Evolutionary conservation across 1,284 basidiomycete species (phyloP), one percentile per base, ranked within the genome.

Genomic region (Ustanciosporium gigantosporum): DNA sequence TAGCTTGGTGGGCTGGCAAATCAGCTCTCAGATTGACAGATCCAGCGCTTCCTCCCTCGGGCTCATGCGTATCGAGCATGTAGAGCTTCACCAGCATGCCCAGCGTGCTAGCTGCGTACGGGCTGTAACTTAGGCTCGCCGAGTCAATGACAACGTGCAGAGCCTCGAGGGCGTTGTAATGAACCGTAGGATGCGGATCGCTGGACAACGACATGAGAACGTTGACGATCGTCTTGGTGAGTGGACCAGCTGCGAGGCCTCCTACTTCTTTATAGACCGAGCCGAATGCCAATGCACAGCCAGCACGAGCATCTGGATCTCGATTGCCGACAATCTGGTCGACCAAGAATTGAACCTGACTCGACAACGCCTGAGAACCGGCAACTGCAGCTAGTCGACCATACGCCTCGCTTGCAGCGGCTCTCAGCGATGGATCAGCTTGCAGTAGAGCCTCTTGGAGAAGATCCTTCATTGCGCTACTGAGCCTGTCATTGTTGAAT

Each of bases 291-390:
- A 92, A 79, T 0, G 93, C 91, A 73, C 92, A 97, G 2, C 95
- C 95, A 5, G 94, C 92, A 21, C 95, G 86, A 13, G 87, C 88
- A 66, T 91, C 85, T 0, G 95, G 94, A 75, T 95, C 89, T 9
- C 93, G 88, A 78, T 98, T 96, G 78, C 84, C 90, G 52, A 98
- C 91, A n/a, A 98, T 89, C 73, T 93, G 89, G 68, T 96, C 90
- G 5, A 98, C 91, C 9, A 96, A 83, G 68, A 86, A 87, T 76
- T 96, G 96, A 58, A 93, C 88, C 78, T 95, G 90, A 23, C 83
- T 84, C 0, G 90, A 89, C 44, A 97, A 82, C 80, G 93, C 94
- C 32, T 84, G 85, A 6, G 87, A 91, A 15, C 88, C 91, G 0
- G 89, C 90, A 13, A 95, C 81, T 50, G 86, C 88, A 2, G 90